These are phyloP conservation scores for Leishmania amazonensis DNA, from an alignment of 208 protist species.

Conservation along the genomic window DNA sequence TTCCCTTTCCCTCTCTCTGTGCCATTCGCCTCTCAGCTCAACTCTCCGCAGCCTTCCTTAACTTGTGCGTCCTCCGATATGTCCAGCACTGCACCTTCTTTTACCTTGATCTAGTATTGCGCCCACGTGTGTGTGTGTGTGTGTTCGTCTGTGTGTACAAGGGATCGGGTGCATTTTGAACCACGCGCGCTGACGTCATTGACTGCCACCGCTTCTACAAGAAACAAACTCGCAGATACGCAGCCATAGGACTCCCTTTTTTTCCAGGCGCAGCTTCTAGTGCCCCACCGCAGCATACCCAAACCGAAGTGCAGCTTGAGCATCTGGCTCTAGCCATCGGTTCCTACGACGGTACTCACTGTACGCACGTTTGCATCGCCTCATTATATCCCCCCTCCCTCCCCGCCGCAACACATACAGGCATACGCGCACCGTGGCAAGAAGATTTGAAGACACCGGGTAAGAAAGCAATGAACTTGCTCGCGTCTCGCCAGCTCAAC, in stretches of 20 bases:
- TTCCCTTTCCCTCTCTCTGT: background rate
- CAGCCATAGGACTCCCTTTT: background rate
- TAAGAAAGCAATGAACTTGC: conserved; percentile 2
- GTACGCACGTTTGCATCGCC: background rate
- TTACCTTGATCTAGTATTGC: background rate
- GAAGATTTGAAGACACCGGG: background rate
- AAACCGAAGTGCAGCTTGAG: background rate
- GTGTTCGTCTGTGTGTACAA: background rate
- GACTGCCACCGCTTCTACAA: background rate
- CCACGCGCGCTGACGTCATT: background rate
- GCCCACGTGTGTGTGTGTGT: background rate
- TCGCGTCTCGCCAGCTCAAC: conserved; percentile 4
- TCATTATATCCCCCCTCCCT: background rate
- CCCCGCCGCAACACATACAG: background rate
- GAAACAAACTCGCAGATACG: background rate
- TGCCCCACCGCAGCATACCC: background rate
- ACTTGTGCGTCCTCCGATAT: background rate
- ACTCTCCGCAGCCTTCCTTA: background rate
- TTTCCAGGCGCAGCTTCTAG: background rate
- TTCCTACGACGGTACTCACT: background rate
- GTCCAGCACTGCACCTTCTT: background rate
- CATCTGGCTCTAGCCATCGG: background rate
- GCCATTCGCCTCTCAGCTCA: background rate
- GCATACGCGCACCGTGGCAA: background rate
- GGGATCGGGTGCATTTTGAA: background rate